Percentiles rank a stretch among this genome's conserved stretches.
These are phyloP conservation scores for Aspergillus bridgeri DNA, from an alignment of 495 filamentous ascomycete species.

Conservation along the genomic window DNA sequence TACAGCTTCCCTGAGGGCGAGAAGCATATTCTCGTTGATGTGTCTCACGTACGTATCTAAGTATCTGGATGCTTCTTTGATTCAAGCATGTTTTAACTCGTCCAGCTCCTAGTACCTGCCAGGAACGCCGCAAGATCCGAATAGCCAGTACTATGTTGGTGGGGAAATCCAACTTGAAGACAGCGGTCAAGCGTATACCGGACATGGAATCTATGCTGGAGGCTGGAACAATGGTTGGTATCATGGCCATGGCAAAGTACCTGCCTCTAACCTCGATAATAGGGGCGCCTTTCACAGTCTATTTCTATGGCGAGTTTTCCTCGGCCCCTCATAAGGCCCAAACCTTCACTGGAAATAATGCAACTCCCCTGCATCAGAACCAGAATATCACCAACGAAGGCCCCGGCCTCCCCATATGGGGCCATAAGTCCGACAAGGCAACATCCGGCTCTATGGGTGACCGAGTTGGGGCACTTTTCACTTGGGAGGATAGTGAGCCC, in stretches of 20 bases:
- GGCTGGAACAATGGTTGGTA: slow-evolving; percentile 54
- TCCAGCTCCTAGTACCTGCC: slow-evolving; percentile 41
- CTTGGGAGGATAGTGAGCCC: slow-evolving; percentile 24
- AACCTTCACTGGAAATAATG: slow-evolving; percentile 52
- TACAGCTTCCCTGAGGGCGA: slow-evolving; percentile 53
- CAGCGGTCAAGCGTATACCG: slow-evolving; percentile 50
- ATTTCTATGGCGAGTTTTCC: slow-evolving; percentile 63
- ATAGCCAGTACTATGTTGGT: slow-evolving; percentile 58
- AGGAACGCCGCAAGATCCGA: slow-evolving; percentile 52
- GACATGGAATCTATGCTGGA: slow-evolving; percentile 58
- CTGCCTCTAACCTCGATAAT: not conserved
- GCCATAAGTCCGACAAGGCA: slow-evolving; percentile 22
- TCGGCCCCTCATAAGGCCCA: slow-evolving; percentile 32
- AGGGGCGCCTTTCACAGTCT: slow-evolving; percentile 59
- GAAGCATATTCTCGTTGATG: slow-evolving; percentile 56
- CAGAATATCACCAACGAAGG: too few relatives aligned
- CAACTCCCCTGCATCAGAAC: slow-evolving; percentile 34
- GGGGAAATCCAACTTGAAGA: slow-evolving; percentile 52
- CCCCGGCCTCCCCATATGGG: slow-evolving; percentile 23
- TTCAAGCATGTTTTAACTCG: not conserved
- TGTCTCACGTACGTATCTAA: slow-evolving; percentile 53
- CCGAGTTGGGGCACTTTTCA: slow-evolving; percentile 35
- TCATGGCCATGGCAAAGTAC: not conserved
- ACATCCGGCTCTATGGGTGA: slow-evolving; percentile 35
- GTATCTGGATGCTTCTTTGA: not conserved